Conservation (phyloP, 140 eudicot genomes). For the Oenanthe javanica region DNA sequence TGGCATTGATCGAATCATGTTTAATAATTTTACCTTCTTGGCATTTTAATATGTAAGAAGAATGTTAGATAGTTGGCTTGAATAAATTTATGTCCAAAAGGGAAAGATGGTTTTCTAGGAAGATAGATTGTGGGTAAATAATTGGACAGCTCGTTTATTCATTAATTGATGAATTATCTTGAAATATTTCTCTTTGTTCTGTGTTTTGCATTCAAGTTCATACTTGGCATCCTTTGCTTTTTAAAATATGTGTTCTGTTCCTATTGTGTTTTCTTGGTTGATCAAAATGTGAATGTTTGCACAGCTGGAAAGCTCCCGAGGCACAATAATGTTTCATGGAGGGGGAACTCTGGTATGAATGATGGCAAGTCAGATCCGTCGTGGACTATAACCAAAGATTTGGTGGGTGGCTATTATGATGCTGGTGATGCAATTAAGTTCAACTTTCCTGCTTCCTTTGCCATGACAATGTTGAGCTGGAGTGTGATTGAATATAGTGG, state of each 20-base stretch:
- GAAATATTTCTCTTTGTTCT: background rate
- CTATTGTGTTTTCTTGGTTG: background rate
- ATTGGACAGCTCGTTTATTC: background rate
- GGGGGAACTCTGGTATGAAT: conserved; percentile 81
- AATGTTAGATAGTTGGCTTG: background rate
- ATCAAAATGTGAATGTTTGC: conserved; percentile 13
- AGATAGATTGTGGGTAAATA: background rate
- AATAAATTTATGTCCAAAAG: background rate
- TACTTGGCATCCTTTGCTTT: too few species aligned
- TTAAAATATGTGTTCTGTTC: background rate
- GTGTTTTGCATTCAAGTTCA: background rate
- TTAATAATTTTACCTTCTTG: background rate
- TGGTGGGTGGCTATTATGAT: conserved; percentile 84
- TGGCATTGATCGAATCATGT: background rate
- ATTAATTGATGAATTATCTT: background rate
- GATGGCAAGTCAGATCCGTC: conserved; percentile 62
- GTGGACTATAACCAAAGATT: conserved; percentile 43
- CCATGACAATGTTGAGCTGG: conserved; percentile 98
- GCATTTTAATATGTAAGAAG: background rate
- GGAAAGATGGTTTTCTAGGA: background rate
- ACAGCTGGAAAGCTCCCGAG: conserved; percentile 82
- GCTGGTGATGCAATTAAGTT: conserved; percentile 97
- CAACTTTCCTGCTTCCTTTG: conserved; percentile 80
- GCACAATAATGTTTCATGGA: conserved; percentile 92
- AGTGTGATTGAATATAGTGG: conserved; percentile 90